Base-by-base conservation (phyloP, 164 flowering plant genomes). In the Santalum album region DNA sequence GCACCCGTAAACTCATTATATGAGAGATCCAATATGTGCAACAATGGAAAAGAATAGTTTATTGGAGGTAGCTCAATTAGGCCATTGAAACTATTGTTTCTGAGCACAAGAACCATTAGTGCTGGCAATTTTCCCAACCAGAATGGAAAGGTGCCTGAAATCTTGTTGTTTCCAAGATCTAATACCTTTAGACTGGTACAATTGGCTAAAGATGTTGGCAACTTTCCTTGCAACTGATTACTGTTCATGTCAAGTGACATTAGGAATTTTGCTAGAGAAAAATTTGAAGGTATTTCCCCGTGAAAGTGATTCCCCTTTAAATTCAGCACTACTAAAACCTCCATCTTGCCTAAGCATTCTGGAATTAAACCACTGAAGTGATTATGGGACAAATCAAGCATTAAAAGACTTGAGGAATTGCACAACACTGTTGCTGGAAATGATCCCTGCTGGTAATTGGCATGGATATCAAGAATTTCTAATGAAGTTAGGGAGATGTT, bases 371-470 rank as follows among this genome's bases (percentile, higher is more conserved):
- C 51, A 23, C 26, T 24, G 3, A 48, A 24, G n/a, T 4, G 21
- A 11, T 23, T 48, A 48, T 24, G 12, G 2, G 51, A 48, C 15
- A 48, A 48, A 24, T 48, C n/a, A 12, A 48, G 17, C 1, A 48
- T 0, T 3, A 2, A 1, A 48, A 48, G 26, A 16, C 3, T 7
- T 4, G 6, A 3, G 25, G 22, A 1, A 24, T 48, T 11, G 51
- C 51, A 48, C 1, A 48, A 0, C 1, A 16, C 3, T 11, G 14
- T n/a, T 2, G 9, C 4, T 4, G 51, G 51, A 32, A 57, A 20
- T 17, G 47, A 15, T 11, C 52, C 61, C 12, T 56, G 42, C 7
- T 52, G 21, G 25, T 20, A 2, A 23, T 60, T 60, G 4, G 25
- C 21, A 5, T 15, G 1, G 6, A 60, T 52, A 6, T 44, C 23